Base-by-base conservation (phyloP, 2,329 filamentous ascomycete genomes). In the Penicillium sp. region DNA sequence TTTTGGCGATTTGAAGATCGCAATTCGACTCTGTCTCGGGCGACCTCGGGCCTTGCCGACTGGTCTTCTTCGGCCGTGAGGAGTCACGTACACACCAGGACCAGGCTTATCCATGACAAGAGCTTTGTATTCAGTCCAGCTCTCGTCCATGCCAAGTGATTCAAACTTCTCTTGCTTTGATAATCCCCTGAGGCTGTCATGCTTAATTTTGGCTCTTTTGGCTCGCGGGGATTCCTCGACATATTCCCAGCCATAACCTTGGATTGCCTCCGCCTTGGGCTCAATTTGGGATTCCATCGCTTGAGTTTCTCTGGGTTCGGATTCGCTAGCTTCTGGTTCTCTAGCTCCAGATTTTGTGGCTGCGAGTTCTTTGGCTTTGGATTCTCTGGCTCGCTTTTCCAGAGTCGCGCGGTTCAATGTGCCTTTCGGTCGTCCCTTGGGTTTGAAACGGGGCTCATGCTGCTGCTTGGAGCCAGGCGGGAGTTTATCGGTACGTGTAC, bases 51-150 rank as follows among this genome's bases (percentile, higher is more conserved):
- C 65, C 51, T 72, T 74, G 2, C 72, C 75, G n/a, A 67, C 63
- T 21, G 75, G 72, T 50, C 74, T 68, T 36, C 75, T 69, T 54
- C 70, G 72, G 19, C 75, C 75, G 39, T 64, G 65, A 4, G 73
- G 67, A 11, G 77, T 78, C 25, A 78, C 55, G 56, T 77, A 78
- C 11, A 78, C 67, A 10, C 78, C 77, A 13, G 74, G 67, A 4
- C 55, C 60, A 13, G 69, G 64, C n/a, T 73, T 72, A 29, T 76
- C 70, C 46, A 76, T 71, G 5, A 73, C 53, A 4, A 75, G 55
- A 25, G 73, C 66, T 33, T 64, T 75, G 55, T 76, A 77, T 56
- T 75, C 72, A 1, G 75, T 76, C 73, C 73, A 78, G 2, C 67
- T 69, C 50, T 76, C 72, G 57, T 77, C 75, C 57, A 76, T 60